These are phyloP conservation scores for Penicillium decumbens DNA, from an alignment of 2,329 filamentous ascomycete genomes.

Conservation along the genomic window DNA sequence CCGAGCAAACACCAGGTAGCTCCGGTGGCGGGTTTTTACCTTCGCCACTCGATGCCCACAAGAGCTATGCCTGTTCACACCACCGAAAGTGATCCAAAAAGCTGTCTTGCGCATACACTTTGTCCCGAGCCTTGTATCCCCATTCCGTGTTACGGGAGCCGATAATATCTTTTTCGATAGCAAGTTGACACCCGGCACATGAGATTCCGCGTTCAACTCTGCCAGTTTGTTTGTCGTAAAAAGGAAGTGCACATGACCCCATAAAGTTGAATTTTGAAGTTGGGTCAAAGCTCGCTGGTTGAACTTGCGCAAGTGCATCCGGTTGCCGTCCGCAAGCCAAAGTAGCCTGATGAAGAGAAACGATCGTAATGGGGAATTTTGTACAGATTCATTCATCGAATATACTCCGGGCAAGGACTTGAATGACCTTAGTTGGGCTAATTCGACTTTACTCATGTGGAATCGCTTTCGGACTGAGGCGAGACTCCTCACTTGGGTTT, in stretches of 20 bases:
- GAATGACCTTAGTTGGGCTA: slow-evolving; percentile 7
- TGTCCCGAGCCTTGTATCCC: slow-evolving; percentile 11
- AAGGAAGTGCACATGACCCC: slow-evolving; percentile 16
- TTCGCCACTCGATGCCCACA: slow-evolving; percentile 11
- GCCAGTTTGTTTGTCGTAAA: slow-evolving; percentile 12
- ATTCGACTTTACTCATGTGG: slow-evolving; percentile 7
- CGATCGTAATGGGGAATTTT: slow-evolving; percentile 10
- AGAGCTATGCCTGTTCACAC: slow-evolving; percentile 10
- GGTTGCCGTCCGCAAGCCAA: slow-evolving; percentile 9
- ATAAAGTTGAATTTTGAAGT: slow-evolving; percentile 13
- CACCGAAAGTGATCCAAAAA: slow-evolving; percentile 7
- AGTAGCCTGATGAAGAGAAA: slow-evolving; percentile 13
- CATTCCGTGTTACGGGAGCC: slow-evolving; percentile 8
- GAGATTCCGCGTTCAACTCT: slow-evolving; percentile 9
- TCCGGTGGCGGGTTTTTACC: slow-evolving; percentile 7
- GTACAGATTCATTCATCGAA: slow-evolving; percentile 11
- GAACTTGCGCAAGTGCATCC: background rate
- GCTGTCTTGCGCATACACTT: slow-evolving; percentile 10
- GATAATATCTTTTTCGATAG: slow-evolving; percentile 13
- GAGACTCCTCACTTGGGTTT: slow-evolving; percentile 13
- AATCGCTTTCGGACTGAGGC: slow-evolving; percentile 12
- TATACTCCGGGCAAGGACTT: slow-evolving; percentile 15
- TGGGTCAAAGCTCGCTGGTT: slow-evolving; percentile 3
- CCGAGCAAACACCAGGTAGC: too few relatives aligned
- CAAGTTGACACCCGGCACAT: slow-evolving; percentile 13